Evolutionary conservation across 441 rosid genomes (phyloP), one percentile per base, ranked within the genome.

Genomic region (Pelargonium cotyledonis): DNA sequence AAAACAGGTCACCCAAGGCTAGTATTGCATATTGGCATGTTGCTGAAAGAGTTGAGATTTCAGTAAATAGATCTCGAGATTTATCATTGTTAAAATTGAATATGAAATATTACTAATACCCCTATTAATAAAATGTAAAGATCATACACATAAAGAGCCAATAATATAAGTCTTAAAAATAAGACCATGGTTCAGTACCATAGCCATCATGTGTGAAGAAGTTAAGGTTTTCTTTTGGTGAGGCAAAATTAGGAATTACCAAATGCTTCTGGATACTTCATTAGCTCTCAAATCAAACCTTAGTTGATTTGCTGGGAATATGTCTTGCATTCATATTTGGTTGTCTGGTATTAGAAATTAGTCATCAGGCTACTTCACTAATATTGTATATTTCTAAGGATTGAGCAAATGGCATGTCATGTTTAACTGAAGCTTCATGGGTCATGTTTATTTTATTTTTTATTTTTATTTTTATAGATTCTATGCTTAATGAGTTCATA

Each of bases 1-100:
- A 57, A 57, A 57, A 57, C 62, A 16, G 62, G 62, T 57, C 62
- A 57, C 62, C 62, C 62, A 57, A 23, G 62, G 62, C 62, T 18
- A 57, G 26, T 18, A 18, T 57, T 57, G 62, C 62, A 57, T 57
- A 18, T 18, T 57, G 62, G 62, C 62, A 57, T 57, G 8, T 18
- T 57, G 62, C 62, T 57, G 11, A 18, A 57, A 57, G 62, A 57
- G 62, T 57, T 57, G 62, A 57, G 16, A 57, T 57, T 57, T 18
- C 10, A 18, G 10, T 10, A 35, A 35, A 35, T 5, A 35, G 7
- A 35, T 35, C 6, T 35, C 40, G 1, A 29, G 4, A 29, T 29
- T 29, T 29, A 29, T 29, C 35, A 29, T 29, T 29, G 35, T 29
- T 29, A 29, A 29, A 29, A 35, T 35, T 4, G 38, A 35, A 35